Evolutionary conservation across 345 rosid genomes (phyloP), one percentile per base, ranked within the genome.

Genomic region (Gynandropsis gynandra): DNA sequence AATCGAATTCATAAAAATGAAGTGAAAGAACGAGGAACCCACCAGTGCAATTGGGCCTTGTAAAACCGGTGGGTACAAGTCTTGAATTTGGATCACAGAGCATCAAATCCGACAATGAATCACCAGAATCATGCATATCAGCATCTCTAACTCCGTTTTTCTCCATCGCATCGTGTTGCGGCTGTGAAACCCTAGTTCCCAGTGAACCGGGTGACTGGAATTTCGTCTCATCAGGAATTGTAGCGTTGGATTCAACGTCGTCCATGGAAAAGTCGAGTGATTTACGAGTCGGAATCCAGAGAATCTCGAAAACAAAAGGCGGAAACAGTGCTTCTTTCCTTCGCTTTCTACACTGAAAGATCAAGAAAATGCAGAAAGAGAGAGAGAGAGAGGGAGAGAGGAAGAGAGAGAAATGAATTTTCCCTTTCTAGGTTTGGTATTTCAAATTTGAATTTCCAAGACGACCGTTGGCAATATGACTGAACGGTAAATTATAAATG

Each of bases 31-130:
- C 34, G 47, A 29, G 20, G 3, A 16, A 44, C 79, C 18, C 42
- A 87, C 98, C 87, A 40, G 75, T 16, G 62, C 56, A 61, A 67
- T 49, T 58, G 16, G 76, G 54, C 67, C 35, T 72, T 7, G 73
- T 47, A 63, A 84, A 73, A 63, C 98, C 98, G 27, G 56, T 38
- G 14, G 53, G 65, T 4, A 87, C 65, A 1, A 87, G 64, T 58
- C 81, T 73, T 42, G 96, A 79, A 68, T 62, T 76, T 2, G 93
- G 74, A 66, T 84, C 95, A 42, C 89, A 90, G 5, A 87, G 73
- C 95, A 90, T 76, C 1, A 71, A 77, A 68, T 79, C 87, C 19
- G 47, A 67, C 40, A 52, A 61, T 61, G 78, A 65, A 42, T 67
- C 82, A 0, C 51, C 68, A 49, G 52, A 72, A 7, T 66, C 77